phyloP scores from a whole-genome alignment of 225 moss, liverwort and hornwort genomes.

The Straminergon stramineum region DNA sequence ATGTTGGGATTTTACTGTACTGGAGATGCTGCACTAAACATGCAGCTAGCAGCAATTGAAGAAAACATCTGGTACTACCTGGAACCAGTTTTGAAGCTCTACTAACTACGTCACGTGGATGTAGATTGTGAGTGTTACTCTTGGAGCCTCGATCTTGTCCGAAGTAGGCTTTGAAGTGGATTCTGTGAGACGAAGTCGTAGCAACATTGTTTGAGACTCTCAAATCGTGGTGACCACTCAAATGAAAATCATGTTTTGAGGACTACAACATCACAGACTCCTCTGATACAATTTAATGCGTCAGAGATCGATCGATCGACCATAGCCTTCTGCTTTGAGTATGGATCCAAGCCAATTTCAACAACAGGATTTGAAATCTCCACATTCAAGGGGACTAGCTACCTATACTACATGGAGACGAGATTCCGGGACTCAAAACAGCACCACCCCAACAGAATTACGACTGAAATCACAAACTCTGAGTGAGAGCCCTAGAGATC shows the following conservation, averaged over 20 bases:
- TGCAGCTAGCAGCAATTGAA: neutral
- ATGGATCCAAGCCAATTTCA: neutral
- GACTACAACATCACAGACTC: too few relatives aligned
- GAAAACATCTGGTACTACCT: neutral
- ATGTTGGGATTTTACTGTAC: neutral
- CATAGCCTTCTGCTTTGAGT: neutral
- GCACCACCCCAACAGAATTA: neutral
- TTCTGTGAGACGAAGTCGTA: neutral
- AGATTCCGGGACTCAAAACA: neutral
- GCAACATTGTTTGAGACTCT: neutral
- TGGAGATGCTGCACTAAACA: neutral
- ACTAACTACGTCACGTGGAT: neutral
- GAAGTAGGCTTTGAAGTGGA: neutral
- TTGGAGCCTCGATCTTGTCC: neutral
- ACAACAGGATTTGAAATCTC: neutral
- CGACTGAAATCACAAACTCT: neutral
- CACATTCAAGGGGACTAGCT: too few relatives aligned
- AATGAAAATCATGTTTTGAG: neutral
- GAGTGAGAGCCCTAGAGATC: neutral
- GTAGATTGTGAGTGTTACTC: neutral
- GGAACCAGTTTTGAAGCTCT: neutral
- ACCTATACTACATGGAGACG: neutral
- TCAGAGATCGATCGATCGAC: neutral
- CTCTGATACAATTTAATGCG: neutral
- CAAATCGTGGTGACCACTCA: neutral